Evolutionary conservation across 148 eudicot species (phyloP).

Genomic region (Chenopodium album): DNA sequence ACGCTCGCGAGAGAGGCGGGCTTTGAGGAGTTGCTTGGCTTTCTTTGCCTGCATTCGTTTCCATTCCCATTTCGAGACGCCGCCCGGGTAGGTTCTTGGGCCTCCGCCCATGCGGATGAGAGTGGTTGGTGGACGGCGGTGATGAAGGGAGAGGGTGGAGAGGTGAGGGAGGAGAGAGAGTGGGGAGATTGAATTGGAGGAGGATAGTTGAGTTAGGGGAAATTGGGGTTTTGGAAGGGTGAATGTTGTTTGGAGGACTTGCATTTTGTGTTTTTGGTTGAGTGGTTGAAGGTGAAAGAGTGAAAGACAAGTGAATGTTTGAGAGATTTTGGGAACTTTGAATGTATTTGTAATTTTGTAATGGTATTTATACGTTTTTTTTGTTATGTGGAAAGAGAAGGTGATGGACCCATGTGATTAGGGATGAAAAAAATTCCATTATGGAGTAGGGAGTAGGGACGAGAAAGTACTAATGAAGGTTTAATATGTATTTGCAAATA

Average conservation of each 20-base stretch:
- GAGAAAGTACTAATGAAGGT: too few species aligned
- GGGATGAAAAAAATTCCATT: too few species aligned
- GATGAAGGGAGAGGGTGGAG: constrained; percentile 30
- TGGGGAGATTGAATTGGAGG: constrained; percentile 12
- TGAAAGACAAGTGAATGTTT: too few species aligned
- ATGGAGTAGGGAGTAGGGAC: too few species aligned
- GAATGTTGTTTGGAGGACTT: constrained; percentile 25
- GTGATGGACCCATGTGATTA: too few species aligned
- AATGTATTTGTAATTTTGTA: too few species aligned
- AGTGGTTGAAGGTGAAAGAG: not conserved
- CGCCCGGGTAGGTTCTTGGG: constrained; percentile 85
- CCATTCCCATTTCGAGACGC: constrained; percentile 96
- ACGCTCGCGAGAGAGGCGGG: constrained; percentile 72
- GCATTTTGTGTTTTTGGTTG: constrained; percentile 26
- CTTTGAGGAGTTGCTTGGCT: constrained; percentile 72
- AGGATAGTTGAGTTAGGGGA: not conserved
- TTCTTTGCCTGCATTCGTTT: constrained; percentile 84
- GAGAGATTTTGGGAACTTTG: too few species aligned
- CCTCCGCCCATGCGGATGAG: constrained; percentile 85
- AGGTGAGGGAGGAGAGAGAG: constrained; percentile 17
- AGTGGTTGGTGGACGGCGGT: constrained; percentile 21
- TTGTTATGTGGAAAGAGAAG: too few species aligned
- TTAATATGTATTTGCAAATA: too few species aligned
- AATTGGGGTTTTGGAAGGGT: too few species aligned
- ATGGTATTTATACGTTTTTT: too few species aligned